Conservation (phyloP, 345 rosid genomes). For the Melastoma malabathricum region DNA sequence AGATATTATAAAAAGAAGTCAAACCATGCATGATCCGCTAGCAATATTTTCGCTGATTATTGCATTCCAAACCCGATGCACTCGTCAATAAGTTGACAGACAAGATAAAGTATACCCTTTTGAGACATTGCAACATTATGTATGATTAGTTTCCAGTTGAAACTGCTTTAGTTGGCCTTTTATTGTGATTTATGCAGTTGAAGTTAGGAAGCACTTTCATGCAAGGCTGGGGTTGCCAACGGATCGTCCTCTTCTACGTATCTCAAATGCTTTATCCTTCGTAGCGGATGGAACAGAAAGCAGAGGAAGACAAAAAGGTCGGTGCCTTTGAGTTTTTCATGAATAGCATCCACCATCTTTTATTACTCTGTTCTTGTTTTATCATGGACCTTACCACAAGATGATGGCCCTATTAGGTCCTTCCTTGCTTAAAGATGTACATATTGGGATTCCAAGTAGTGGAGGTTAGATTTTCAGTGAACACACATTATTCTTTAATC, state of each 20-base stretch:
- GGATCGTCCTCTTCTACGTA: constrained; percentile 79
- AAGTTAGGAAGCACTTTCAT: constrained; percentile 62
- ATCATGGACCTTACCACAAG: background rate
- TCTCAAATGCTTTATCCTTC: constrained; percentile 55
- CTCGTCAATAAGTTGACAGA: no score
- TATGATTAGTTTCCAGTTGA: background rate
- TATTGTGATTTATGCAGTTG: constrained; percentile 33
- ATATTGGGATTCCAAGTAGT: constrained; percentile 62
- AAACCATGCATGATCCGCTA: no score
- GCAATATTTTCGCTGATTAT: no score
- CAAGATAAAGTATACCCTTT: no score
- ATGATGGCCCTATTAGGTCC: constrained; percentile 30
- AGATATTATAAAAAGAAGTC: no score
- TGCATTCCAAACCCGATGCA: no score
- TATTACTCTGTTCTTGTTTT: background rate
- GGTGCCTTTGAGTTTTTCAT: constrained; percentile 3
- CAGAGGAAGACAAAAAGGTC: constrained; percentile 44
- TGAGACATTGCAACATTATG: no score
- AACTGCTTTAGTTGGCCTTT: background rate
- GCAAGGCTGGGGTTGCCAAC: constrained; percentile 66
- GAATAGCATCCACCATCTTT: background rate
- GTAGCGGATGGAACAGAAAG: constrained; percentile 23
- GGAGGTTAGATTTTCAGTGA: constrained; percentile 49
- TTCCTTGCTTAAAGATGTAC: constrained; percentile 64
- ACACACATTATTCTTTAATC: constrained; percentile 8